These are phyloP conservation scores for Lasiodiplodia sp. DNA, from an alignment of 2,329 filamentous ascomycete genomes.

Conservation along the genomic window DNA sequence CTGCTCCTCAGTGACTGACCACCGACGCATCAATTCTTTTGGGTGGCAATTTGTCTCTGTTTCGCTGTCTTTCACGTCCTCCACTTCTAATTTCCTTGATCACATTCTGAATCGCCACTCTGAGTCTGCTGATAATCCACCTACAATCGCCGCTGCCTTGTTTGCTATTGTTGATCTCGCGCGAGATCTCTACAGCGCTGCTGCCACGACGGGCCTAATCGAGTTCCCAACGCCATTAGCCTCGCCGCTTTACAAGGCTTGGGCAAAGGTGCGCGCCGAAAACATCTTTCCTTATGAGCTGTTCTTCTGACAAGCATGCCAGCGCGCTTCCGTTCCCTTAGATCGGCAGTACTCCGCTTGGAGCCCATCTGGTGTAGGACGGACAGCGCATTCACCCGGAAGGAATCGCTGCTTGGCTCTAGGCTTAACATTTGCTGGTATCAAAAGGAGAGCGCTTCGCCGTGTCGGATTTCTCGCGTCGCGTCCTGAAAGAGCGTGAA, in stretches of 20 bases:
- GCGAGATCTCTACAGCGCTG: neutral
- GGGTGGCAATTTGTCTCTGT: slow-evolving; percentile 21
- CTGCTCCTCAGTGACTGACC: neutral
- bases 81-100: neutral
- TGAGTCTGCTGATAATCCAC: slow-evolving; percentile 2
- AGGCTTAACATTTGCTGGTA: neutral
- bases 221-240: neutral
- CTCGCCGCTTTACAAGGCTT: neutral
- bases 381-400: neutral
- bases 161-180: slow-evolving; percentile 14
- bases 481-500: neutral
- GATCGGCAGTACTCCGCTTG: neutral
- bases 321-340: slow-evolving; percentile 14
- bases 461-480: neutral
- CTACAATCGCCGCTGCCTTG: slow-evolving; percentile 11
- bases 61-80: neutral
- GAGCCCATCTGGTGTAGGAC: slow-evolving; percentile 4
- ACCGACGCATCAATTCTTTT: slow-evolving; percentile 13
- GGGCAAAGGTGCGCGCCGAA: slow-evolving; percentile 18
- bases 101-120: neutral
- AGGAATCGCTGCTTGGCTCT: neutral
- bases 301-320: slow-evolving; percentile 27
- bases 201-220: neutral
- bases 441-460: neutral
- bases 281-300: neutral